Evolutionary conservation across 2,329 filamentous ascomycete species (phyloP).

Genomic region (Harringtonia aguacate): DNA sequence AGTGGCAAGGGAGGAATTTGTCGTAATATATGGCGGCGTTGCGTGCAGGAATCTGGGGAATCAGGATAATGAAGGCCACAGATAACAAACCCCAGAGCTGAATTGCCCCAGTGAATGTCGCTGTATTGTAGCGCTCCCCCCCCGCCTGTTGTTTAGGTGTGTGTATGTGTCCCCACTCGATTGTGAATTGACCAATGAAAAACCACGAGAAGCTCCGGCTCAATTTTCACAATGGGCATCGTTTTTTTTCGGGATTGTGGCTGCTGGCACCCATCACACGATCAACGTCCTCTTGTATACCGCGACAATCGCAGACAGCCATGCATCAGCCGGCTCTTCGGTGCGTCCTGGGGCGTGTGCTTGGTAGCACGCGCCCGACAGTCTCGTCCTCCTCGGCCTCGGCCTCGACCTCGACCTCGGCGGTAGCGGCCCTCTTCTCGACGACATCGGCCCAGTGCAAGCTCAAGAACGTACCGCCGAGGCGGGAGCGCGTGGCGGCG

Average conservation of each 20-base stretch:
- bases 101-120: no score
- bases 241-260: neutral
- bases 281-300: neutral
- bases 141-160: neutral
- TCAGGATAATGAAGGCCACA: no score
- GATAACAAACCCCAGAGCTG: no score
- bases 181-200: conserved; percentile 5
- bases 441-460: conserved; percentile 8
- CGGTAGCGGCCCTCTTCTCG: conserved; percentile 7
- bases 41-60: no score
- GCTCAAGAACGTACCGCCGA: conserved; percentile 7
- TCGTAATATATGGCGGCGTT: no score
- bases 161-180: neutral
- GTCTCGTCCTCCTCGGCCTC: no score
- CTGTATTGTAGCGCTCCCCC: no score
- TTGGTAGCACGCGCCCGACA: no score
- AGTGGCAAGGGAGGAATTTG: no score
- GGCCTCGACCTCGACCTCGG: no score
- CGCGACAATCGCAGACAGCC: neutral
- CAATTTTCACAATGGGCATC: neutral
- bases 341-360: conserved; percentile 8
- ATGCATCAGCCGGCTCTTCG: conserved; percentile 13
- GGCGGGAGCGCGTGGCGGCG: conserved; percentile 12
- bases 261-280: neutral
- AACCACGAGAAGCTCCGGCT: neutral